Conservation (phyloP, 352 stramenopile species). For the Globisporangium heterothallicum region DNA sequence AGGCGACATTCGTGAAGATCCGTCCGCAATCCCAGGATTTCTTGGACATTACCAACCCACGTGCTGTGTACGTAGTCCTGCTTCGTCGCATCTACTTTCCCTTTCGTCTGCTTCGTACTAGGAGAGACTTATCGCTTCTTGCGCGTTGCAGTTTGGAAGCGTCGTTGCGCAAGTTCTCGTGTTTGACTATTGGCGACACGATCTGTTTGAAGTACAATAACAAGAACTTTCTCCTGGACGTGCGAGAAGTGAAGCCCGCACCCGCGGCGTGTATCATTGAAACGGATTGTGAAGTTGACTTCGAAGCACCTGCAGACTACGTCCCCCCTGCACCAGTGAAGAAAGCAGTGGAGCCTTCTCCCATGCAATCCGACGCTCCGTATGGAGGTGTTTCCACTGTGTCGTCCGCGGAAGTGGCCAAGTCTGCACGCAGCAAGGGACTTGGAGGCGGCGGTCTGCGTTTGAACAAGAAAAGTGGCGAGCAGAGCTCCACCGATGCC, state of each 20-base stretch:
- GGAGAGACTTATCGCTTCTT: neutral
- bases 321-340: constrained; percentile 37
- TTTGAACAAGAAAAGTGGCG: constrained; percentile 57
- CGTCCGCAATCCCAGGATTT: constrained; percentile 98
- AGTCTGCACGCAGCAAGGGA: constrained; percentile 6
- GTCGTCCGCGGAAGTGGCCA: constrained; percentile 1
- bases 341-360: constrained; percentile 18
- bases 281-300: constrained; percentile 99
- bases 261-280: constrained; percentile 99
- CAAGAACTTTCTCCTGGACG: constrained; percentile 97
- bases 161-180: constrained; percentile 90
- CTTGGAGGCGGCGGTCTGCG: constrained; percentile 50
- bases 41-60: constrained; percentile 98
- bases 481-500: constrained; percentile 54
- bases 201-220: constrained; percentile 99
- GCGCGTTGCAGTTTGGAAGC: constrained; percentile 54
- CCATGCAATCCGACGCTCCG: constrained; percentile 37
- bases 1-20: constrained; percentile 98
- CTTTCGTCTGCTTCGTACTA: neutral
- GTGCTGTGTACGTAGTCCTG: constrained; percentile 94
- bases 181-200: constrained; percentile 97
- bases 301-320: constrained; percentile 93
- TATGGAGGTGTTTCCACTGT: constrained; percentile 48
- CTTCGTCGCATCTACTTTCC: too few relatives aligned
- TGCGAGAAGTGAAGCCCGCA: constrained; percentile 95